These are phyloP conservation scores for Leptoxyphium fumago DNA, from an alignment of 2,329 filamentous ascomycete genomes.

Conservation along the genomic window DNA sequence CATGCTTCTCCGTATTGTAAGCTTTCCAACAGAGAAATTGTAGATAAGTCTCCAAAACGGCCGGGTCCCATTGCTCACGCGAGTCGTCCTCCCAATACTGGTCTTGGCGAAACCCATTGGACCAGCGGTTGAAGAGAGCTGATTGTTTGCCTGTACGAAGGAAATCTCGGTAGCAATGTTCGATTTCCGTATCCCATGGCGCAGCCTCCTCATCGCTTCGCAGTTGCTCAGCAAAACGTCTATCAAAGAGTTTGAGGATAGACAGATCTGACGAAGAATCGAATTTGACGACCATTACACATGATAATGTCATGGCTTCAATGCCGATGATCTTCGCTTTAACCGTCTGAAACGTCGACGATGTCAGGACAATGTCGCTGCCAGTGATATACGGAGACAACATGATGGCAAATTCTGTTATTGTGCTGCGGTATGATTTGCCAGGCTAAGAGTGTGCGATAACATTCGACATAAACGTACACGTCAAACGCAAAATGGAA, in stretches of 20 bases:
- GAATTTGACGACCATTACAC: not conserved
- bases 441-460: not conserved
- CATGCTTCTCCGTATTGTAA: not conserved
- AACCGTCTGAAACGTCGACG: not conserved
- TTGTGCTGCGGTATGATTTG: not conserved
- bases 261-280: not conserved
- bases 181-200: not conserved
- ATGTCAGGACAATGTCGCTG: not conserved
- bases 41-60: too few relatives aligned
- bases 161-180: not conserved
- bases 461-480: not conserved
- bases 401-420: not conserved
- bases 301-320: not conserved
- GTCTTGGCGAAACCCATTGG: too few relatives aligned
- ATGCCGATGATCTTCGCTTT: conserved; percentile 1
- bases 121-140: not conserved
- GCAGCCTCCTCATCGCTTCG: not conserved
- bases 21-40: not conserved
- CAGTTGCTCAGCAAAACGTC: not conserved
- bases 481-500: not conserved
- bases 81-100: too few relatives aligned
- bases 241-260: not conserved
- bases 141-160: not conserved
- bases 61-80: too few relatives aligned
- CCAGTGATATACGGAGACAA: not conserved